Base-by-base conservation (phyloP, 2,329 filamentous ascomycete species). In the Reticulascus tulasneorum region DNA sequence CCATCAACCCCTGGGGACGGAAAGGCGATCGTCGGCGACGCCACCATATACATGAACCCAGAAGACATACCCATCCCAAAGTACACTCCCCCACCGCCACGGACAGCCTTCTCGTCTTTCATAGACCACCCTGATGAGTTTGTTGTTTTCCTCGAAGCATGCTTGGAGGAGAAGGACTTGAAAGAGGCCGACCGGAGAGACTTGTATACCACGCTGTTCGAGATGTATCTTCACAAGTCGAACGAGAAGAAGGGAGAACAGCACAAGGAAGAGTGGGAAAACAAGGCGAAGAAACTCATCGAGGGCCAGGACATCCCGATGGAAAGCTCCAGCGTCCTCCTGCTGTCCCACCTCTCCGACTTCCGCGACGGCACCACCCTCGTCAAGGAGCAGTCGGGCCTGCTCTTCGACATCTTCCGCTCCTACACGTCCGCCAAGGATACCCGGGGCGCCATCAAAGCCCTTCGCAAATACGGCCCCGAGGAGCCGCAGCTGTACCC, bases 201-300 rank as follows among this genome's bases (percentile, higher is more conserved):
- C 58, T 72, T 98, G 12, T 93, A 93, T 54, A 97, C 91, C 0
- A 96, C 94, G 0, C 62, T 98, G 11, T 97, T 98, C 54, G 94
- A 98, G 60, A 97, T 98, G 85, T 98, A 97, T 55, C 69, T 98
- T 8, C 86, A 94, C 59, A 93, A 89, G 50, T 86, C 91, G 16
- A 84, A 81, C 40, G 78, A 82, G 39, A 83, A 83, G 52, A 86
- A 82, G 51, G 82, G 82, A 9, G 68, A 71, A 29, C 60, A 59
- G 55, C 63, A 89, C 44, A 81, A 83, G 46, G 77, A 84, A 49
- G 77, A 84, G 46, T 98, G 93, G 91, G 88, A 96, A 55, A 73
- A 73, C 27, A 96, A 94, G 57, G 93, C 93, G 0, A 95, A 93
- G 64, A 82, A 79, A 44, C 75, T 97, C 17, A 90, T 98, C 37